These are phyloP conservation scores for Madurella fahalii DNA, from an alignment of 2,329 filamentous ascomycete species.

Conservation along the genomic window DNA sequence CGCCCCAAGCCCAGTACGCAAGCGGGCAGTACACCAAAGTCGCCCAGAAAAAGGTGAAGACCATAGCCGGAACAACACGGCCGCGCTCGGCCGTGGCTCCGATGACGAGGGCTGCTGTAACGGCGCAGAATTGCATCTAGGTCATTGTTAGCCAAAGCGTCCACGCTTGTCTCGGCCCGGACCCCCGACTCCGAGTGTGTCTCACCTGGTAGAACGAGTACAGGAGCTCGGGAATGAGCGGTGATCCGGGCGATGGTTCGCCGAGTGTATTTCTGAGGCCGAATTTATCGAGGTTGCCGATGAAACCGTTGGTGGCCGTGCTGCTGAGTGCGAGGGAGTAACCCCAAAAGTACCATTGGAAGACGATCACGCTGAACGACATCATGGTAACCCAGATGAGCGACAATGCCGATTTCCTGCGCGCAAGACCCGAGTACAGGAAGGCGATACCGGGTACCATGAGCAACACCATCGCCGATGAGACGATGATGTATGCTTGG, in stretches of 20 bases:
- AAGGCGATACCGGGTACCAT: conserved; percentile 98
- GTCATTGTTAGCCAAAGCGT: conserved; percentile 2
- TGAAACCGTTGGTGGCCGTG: conserved; percentile 79
- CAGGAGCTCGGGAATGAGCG: conserved; percentile 81
- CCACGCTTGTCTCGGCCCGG: neutral
- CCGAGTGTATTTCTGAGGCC: conserved; percentile 82
- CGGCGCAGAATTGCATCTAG: conserved; percentile 94
- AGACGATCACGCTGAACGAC: conserved; percentile 82
- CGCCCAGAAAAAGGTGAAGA: conserved; percentile 94
- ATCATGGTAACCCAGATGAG: conserved; percentile 98
- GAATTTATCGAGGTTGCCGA: conserved; percentile 86
- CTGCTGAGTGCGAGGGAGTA: conserved; percentile 91
- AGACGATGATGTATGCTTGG: conserved; percentile 86
- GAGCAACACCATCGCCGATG: conserved; percentile 87
- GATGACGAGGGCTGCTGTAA: conserved; percentile 86
- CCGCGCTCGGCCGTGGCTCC: conserved; percentile 93
- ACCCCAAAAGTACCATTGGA: conserved; percentile 99
- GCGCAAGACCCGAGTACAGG: conserved; percentile 94
- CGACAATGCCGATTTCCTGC: conserved; percentile 92
- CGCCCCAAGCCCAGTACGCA: conserved; percentile 95
- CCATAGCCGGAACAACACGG: conserved; percentile 86
- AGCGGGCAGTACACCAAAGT: conserved; percentile 97
- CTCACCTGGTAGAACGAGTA: conserved; percentile 90
- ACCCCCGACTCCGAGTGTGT: neutral
- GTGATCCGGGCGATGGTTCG: conserved; percentile 79